Base-by-base conservation (phyloP, 1,284 basidiomycete species). In the Mycosarcoma mackinlayi region DNA sequence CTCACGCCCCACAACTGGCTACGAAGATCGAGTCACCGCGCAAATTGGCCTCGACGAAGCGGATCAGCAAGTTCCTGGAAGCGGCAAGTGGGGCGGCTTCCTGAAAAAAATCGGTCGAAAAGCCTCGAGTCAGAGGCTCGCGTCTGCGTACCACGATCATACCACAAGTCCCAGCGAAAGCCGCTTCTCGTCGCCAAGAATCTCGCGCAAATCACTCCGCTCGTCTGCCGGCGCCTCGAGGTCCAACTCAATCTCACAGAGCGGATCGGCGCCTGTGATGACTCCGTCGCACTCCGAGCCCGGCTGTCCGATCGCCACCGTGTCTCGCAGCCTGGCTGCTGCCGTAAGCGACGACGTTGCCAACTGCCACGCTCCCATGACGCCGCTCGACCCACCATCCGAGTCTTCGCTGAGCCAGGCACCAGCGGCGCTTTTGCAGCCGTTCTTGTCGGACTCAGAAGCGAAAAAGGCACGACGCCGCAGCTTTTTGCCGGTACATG, bases 31-130 rank as follows among this genome's bases (percentile, higher is more conserved):
- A 33, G 21, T 39, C 41, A 39, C 39, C 27, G 24, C 30, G 31
- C 3, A 48, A 45, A 4, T 33, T 21, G 33, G 16, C 23, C 45
- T 31, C 2, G 58, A 64, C 16, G 61, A 51, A n/a, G 39, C 19
- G 1, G 61, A 58, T 13, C 34, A 49, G n/a, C 55, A 45, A 10
- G 34, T 40, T 16, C 16, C 48, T 16, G 24, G 37, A 13, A 46
- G 57, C n/a, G 48, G 60, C 48, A 73, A 70, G 42, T 73, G 70
- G 70, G 65, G 65, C 24, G 60, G 59, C 0, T 64, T 73, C 46
- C 58, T 68, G 34, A 73, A 73, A 33, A 27, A 73, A 54, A 73
- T 73, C 16, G 65, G 70, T n/a, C 59, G 69, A 28, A 72, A 72
- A 40, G 61, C 59, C 10, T 72, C 69, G 24, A 68, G 60, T 39